Evolutionary conservation across 225 moss, liverwort and hornwort genomes (phyloP).

Genomic region (Marchantia polymorpha): DNA sequence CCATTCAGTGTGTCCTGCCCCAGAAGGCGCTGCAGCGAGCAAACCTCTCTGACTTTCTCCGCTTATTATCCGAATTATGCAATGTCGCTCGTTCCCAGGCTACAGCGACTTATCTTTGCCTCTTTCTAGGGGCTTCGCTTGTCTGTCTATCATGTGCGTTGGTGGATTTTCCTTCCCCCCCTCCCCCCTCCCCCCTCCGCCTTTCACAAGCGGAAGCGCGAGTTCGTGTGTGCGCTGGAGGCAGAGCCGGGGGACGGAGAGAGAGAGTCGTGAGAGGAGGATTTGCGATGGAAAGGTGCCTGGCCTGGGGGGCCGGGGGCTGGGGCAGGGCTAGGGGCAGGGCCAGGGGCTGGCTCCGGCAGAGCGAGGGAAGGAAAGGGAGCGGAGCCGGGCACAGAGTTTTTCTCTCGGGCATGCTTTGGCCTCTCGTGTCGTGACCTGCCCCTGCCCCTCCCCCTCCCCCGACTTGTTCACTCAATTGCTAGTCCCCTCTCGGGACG

Average conservation of each 20-base stretch:
- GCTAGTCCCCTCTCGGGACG: not conserved
- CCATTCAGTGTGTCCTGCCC: not conserved
- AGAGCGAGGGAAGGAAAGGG: too few species aligned
- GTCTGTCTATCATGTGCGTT: not conserved
- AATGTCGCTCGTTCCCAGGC: not conserved
- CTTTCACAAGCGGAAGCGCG: too few species aligned
- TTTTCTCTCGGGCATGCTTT: not conserved
- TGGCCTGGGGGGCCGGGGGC: too few species aligned
- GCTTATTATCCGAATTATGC: not conserved
- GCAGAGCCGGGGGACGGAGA: not conserved
- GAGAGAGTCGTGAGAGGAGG: not conserved
- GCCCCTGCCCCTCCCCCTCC: not conserved
- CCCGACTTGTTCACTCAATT: not conserved
- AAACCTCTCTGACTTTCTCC: not conserved
- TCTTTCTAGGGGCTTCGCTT: not conserved
- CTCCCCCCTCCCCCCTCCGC: not conserved
- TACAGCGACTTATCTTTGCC: not conserved
- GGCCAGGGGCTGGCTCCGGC: not conserved
- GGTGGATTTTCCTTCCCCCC: not conserved
- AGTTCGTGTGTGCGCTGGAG: not conserved
- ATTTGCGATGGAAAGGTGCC: not conserved
- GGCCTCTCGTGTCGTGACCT: not conserved
- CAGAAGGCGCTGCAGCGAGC: not conserved
- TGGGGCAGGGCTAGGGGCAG: too few species aligned
- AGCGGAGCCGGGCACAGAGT: not conserved